These are phyloP conservation scores for Ganoderma boninense DNA, from an alignment of 1,284 basidiomycete species.

Conservation along the genomic window DNA sequence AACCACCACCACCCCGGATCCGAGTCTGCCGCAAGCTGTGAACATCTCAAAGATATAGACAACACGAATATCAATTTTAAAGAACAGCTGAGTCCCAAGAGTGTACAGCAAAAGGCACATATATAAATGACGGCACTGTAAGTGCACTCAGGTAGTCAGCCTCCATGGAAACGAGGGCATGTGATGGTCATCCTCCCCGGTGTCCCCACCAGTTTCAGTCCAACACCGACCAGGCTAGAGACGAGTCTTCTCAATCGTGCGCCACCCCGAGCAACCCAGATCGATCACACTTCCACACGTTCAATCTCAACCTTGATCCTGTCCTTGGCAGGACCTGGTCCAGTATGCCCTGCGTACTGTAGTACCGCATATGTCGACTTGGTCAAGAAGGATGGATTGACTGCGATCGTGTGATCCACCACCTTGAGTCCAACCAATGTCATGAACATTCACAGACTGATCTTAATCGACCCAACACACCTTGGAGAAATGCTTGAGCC, in stretches of 20 bases:
- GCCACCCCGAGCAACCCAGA: neutral
- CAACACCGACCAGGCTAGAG: neutral
- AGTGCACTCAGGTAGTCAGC: neutral
- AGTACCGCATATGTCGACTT: constrained; percentile 65
- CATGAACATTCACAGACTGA: neutral
- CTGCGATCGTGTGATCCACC: constrained; percentile 68
- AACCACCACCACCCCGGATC: neutral
- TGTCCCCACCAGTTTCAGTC: neutral
- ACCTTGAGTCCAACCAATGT: constrained; percentile 48
- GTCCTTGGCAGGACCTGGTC: constrained; percentile 43
- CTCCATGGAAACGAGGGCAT: neutral
- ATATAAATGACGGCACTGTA: neutral
- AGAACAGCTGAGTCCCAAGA: neutral
- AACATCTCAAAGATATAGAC: neutral
- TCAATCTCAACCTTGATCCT: constrained; percentile 45
- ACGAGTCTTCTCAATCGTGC: neutral
- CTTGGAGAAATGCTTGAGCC: constrained; percentile 87
- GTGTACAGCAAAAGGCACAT: neutral
- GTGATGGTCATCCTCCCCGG: neutral
- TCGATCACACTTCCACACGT: constrained; percentile 15
- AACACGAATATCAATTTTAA: neutral
- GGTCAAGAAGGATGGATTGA: constrained; percentile 78
- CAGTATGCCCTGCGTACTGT: constrained; percentile 41
- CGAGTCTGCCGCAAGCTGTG: neutral
- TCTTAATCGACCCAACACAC: constrained; percentile 49